Percentiles rank a stretch among this genome's conserved stretches.
Evolutionary conservation across 495 filamentous ascomycete species (phyloP).

Genomic region (Aspergillus bridgeri): DNA sequence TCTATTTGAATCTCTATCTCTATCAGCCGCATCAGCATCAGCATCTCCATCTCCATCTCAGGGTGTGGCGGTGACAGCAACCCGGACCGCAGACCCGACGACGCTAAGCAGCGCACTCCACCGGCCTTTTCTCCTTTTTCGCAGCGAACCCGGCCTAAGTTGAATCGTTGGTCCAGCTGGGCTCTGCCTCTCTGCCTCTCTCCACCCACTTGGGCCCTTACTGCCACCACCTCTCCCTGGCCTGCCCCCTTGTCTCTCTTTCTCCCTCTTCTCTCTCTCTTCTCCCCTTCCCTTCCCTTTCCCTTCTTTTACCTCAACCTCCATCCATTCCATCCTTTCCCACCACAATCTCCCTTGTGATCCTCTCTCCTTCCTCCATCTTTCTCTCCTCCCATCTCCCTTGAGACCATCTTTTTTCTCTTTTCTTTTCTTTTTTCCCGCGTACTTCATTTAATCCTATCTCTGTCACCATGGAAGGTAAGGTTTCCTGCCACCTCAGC

Average conservation of each 20-base stretch:
- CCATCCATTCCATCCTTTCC: constrained; percentile 27
- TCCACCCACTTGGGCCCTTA: constrained; percentile 1
- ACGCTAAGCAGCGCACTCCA: background rate
- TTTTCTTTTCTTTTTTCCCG: constrained; percentile 8
- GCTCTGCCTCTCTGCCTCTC: background rate
- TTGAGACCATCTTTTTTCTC: constrained; percentile 4
- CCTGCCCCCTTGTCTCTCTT: constrained; percentile 18
- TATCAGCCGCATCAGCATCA: no score
- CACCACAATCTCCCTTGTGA: constrained; percentile 25
- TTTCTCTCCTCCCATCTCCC: constrained; percentile 17
- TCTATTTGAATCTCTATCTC: no score
- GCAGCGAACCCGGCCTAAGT: no score
- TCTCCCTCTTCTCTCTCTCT: constrained; percentile 25
- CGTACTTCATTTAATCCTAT: constrained; percentile 35
- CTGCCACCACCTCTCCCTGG: constrained; percentile 17
- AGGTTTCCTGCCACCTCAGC: constrained; percentile 44
- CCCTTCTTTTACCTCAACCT: constrained; percentile 29
- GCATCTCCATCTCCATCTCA: no score
- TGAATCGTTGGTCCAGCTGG: background rate
- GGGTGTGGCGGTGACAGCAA: constrained; percentile 23
- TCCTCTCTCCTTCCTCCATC: constrained; percentile 30
- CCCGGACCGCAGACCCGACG: background rate
- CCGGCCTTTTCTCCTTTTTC: background rate
- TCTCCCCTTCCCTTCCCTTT: constrained; percentile 23
- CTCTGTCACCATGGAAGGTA: constrained; percentile 74